Evolutionary conservation across 495 filamentous ascomycete genomes (phyloP), one percentile per base, ranked within the genome.

Genomic region (Lophiostoma macrostomum): DNA sequence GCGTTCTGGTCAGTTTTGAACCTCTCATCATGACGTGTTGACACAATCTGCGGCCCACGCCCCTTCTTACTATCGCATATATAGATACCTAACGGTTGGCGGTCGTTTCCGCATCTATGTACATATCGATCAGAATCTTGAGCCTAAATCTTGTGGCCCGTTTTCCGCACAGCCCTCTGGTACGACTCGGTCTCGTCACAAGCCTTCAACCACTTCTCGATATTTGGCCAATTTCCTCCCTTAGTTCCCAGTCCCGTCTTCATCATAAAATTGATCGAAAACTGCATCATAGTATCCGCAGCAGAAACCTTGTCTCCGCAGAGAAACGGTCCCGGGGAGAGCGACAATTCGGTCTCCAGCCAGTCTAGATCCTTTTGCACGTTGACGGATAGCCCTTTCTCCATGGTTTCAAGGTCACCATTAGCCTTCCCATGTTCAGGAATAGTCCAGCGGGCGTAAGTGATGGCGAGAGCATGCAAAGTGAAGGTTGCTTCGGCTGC

Each of bases 401-500:
- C 66, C 0, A 69, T 53, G 16, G 36, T 56, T 31, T 53, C 60
- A n/a, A 63, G 50, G 25, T 52, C 53, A 25, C 64, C 64, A 38
- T 23, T 41, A 18, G 45, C 56, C 25, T 62, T 58, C 19, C 53
- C 51, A 13, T 39, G 18, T 12, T 41, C 29, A 22, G 56, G 56
- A 5, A 50, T 28, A n/a, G 58, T 58, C 60, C 65, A 69, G 6
- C 64, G 67, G 11, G 54, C 53, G 37, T 72, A 73, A 32, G 67
- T 34, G 8, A 71, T 61, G 5, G 69, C 58, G 8, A 74, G 63
- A 12, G 45, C 52, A 38, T 72, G 69, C 24, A 72, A 24, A 52
- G 69, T 53, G 43, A 69, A 68, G 11, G 66, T 69, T 1, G 58
- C 71, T 61, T 74, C 69, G 3, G 72, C 68, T 3, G 69, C 67